These are phyloP conservation scores for Capsicum pubescens DNA, from an alignment of 257 asterid genomes.

Conservation along the genomic window DNA sequence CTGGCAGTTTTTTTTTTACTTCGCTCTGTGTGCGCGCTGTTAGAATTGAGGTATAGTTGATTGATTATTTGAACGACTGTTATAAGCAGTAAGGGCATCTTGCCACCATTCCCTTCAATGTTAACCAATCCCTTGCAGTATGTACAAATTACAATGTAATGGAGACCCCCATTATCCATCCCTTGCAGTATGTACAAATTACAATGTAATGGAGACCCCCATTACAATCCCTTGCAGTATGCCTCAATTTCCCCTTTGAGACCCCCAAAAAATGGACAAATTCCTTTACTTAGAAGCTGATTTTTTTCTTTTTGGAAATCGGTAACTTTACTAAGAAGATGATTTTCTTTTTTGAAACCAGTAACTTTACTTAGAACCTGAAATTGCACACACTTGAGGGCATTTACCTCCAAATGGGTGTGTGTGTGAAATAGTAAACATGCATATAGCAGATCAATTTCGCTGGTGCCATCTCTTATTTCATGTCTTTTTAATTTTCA, in stretches of 20 bases:
- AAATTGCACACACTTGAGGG: not conserved
- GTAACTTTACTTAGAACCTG: no score
- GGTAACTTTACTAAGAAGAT: no score
- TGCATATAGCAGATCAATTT: not conserved
- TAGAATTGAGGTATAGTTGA: conserved; percentile 8
- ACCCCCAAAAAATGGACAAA: no score
- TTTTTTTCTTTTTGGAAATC: no score
- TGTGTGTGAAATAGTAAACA: not conserved
- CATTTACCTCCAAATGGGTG: not conserved
- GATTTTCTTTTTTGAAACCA: no score
- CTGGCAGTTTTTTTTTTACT: not conserved
- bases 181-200: no score
- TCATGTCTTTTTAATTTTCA: not conserved
- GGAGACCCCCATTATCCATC: no score
- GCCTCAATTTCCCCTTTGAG: no score
- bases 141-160: not conserved
- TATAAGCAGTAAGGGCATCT: not conserved
- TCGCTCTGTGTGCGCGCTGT: not conserved
- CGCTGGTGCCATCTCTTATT: not conserved
- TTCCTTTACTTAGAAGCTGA: not conserved
- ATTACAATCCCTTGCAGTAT: no score
- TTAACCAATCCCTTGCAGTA: not conserved
- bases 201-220: no score
- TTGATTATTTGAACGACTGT: conserved; percentile 4
- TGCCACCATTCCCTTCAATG: not conserved